These are phyloP conservation scores for Trichoderma sp. DNA, from an alignment of 2,329 filamentous ascomycete species.

Conservation along the genomic window DNA sequence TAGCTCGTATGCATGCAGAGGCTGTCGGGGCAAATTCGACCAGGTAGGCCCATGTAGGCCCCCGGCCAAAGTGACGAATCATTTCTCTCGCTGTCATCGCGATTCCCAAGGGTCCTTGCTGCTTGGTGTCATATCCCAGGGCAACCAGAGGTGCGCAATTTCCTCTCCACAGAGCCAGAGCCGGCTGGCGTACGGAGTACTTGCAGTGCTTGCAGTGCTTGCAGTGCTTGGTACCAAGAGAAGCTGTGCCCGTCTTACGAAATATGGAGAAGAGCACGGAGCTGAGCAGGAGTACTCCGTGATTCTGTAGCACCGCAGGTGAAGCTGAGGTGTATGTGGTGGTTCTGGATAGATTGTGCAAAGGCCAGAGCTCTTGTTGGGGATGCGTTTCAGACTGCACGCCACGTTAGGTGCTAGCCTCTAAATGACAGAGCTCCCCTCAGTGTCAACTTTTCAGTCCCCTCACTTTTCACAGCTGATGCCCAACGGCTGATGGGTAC, in stretches of 20 bases:
- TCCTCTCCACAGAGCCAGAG: constrained; percentile 5
- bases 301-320: too few species aligned
- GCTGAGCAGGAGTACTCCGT: neutral
- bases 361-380: neutral
- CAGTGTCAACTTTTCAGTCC: too few species aligned
- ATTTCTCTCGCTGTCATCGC: constrained; percentile 14
- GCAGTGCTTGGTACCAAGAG: too few species aligned
- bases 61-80: constrained; percentile 8
- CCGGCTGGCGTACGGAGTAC: neutral
- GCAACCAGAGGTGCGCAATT: constrained; percentile 20
- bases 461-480: neutral
- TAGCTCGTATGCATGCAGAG: neutral
- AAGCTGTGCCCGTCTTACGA: too few species aligned
- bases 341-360: constrained; percentile 5
- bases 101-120: constrained; percentile 7
- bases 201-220: neutral
- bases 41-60: constrained; percentile 1
- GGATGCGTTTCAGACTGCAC: neutral
- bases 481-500: neutral
- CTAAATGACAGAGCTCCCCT: neutral
- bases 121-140: constrained; percentile 24
- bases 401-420: neutral
- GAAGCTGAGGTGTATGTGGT: neutral
- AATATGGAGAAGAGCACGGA: too few species aligned
- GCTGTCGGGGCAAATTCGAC: constrained; percentile 1